Conservation (phyloP, 2,329 filamentous ascomycete genomes). For the Sarocladium brachiariae region DNA sequence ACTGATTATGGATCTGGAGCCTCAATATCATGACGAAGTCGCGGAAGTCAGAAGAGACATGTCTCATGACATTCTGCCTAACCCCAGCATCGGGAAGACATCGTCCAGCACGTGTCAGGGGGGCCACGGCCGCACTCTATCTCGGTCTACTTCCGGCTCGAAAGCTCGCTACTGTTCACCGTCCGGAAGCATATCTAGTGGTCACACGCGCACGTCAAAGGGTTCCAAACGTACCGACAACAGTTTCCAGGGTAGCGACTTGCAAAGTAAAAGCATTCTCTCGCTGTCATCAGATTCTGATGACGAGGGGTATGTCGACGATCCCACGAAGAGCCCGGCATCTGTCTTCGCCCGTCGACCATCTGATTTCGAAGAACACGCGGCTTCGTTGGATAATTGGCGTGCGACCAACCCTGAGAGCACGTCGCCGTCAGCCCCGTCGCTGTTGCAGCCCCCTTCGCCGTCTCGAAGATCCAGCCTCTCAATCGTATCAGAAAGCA, state of each 20-base stretch:
- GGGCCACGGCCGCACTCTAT: neutral
- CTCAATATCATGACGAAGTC: slow-evolving; percentile 14
- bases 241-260: slow-evolving; percentile 43
- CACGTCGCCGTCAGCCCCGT: neutral
- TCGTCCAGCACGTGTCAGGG: slow-evolving; percentile 14
- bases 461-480: slow-evolving; percentile 20
- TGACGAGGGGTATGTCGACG: slow-evolving; percentile 23
- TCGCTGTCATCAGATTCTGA: slow-evolving; percentile 53
- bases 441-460: slow-evolving; percentile 14
- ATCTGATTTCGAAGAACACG: slow-evolving; percentile 16
- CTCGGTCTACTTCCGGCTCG: neutral
- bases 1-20: slow-evolving; percentile 27
- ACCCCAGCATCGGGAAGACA: slow-evolving; percentile 10
- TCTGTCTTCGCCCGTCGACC: slow-evolving; percentile 20
- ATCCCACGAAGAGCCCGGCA: slow-evolving; percentile 18
- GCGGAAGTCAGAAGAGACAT: slow-evolving; percentile 10
- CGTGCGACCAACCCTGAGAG: neutral
- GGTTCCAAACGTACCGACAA: slow-evolving; percentile 40
- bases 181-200: slow-evolving; percentile 45
- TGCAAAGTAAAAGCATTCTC: slow-evolving; percentile 48
- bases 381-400: slow-evolving; percentile 1
- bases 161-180: neutral
- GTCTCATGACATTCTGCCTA: slow-evolving; percentile 11
- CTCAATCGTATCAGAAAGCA: slow-evolving; percentile 30
- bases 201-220: slow-evolving; percentile 48